Evolutionary conservation across 805 yeast species (phyloP).

Genomic region (Cyberlindnera saturnus): DNA sequence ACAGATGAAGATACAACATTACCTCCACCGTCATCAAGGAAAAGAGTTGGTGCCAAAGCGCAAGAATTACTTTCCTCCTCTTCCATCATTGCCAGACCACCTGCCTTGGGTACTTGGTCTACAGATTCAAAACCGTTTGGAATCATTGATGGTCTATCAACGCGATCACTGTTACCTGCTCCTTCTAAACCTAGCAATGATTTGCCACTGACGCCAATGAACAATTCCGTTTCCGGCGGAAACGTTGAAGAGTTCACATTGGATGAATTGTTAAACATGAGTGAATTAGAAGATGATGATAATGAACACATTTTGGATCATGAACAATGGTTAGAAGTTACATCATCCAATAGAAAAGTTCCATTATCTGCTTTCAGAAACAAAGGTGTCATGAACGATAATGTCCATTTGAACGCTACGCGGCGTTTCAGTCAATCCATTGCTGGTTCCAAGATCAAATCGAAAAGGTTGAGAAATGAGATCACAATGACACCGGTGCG

Average conservation of each 20-base stretch:
- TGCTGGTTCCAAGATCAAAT: constrained; percentile 1
- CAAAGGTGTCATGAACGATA: constrained; percentile 42
- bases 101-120: constrained; percentile 88
- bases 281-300: constrained; percentile 76
- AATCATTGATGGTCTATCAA: constrained; percentile 89
- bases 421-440: constrained; percentile 15
- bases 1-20: constrained; percentile 89
- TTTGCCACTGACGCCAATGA: background rate
- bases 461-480: constrained; percentile 6
- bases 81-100: constrained; percentile 82
- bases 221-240: constrained; percentile 21
- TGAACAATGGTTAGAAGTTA: constrained; percentile 27
- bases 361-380: constrained; percentile 91
- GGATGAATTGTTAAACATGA: constrained; percentile 83
- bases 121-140: constrained; percentile 83
- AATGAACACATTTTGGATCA: constrained; percentile 41
- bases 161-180: constrained; percentile 64
- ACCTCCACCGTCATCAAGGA: constrained; percentile 61
- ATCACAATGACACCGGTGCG: constrained; percentile 17
- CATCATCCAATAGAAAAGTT: constrained; percentile 44
- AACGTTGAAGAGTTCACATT: constrained; percentile 43
- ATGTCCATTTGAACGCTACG: constrained; percentile 23
- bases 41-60: constrained; percentile 66
- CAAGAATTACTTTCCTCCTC: constrained; percentile 90
- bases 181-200: constrained; percentile 5